Percentiles rank a stretch among this genome's conserved stretches.
Evolutionary conservation across 805 yeast genomes (phyloP).

Genomic region (Saccharomycopsis capsularis): DNA sequence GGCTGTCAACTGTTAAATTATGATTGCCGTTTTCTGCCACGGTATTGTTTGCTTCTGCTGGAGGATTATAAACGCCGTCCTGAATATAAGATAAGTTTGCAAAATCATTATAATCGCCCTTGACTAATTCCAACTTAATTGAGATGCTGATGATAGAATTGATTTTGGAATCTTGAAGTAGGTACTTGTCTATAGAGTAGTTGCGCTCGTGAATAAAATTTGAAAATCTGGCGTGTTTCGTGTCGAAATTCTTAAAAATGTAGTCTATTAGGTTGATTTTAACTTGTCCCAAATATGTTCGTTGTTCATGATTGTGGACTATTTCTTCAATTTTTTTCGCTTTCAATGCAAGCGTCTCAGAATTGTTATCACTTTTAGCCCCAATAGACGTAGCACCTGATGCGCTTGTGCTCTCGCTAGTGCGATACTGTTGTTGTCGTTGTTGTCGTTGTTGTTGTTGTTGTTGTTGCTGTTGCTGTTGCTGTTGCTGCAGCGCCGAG

Average conservation of each 20-base stretch:
- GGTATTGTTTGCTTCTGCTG: background rate
- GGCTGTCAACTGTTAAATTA: background rate
- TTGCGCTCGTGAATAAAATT: conserved; percentile 23
- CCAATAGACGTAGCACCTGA: conserved; percentile 7
- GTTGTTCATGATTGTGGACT: conserved; percentile 26
- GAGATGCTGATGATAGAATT: conserved; percentile 70
- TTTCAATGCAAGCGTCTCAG: background rate
- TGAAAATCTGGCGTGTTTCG: conserved; percentile 1
- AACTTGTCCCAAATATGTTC: conserved; percentile 55
- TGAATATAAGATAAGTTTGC: background rate
- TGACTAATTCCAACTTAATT: conserved; percentile 40
- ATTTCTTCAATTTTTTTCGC: conserved; percentile 20
- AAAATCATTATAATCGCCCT: conserved; percentile 33
- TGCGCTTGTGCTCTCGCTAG: background rate
- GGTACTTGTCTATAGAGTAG: conserved; percentile 51
- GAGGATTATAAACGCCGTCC: conserved; percentile 5
- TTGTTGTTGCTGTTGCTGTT: conserved; percentile 7
- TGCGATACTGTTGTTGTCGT: no score
- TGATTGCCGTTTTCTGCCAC: background rate
- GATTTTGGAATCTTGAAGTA: conserved; percentile 71
- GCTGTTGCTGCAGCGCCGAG: no score
- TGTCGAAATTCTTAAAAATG: conserved; percentile 31
- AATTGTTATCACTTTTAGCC: background rate
- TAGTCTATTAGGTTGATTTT: conserved; percentile 69
- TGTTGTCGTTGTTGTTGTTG: conserved; percentile 3